Evolutionary conservation across 352 stramenopile species (phyloP).

Genomic region (Pelagophyceae sp.): DNA sequence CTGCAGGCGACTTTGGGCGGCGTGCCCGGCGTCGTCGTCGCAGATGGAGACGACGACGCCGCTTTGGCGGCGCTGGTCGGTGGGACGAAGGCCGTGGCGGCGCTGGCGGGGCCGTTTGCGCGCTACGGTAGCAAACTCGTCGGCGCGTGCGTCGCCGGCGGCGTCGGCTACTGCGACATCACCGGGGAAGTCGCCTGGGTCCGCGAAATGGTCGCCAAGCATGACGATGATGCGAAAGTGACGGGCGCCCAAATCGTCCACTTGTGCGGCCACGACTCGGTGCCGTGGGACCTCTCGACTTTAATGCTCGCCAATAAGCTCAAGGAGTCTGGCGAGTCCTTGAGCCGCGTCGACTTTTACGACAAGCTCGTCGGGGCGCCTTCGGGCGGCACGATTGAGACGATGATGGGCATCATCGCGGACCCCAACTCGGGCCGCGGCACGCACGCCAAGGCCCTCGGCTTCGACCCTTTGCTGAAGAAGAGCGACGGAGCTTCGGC

Average conservation of each 20-base stretch:
- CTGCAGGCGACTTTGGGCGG: slow-evolving; percentile 35
- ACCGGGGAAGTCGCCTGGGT: slow-evolving; percentile 76
- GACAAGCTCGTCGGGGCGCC: slow-evolving; percentile 44
- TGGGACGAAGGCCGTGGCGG: slow-evolving; percentile 61
- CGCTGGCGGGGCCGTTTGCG: slow-evolving; percentile 71
- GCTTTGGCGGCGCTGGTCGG: slow-evolving; percentile 62
- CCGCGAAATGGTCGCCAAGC: slow-evolving; percentile 61
- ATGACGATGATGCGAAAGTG: slow-evolving; percentile 44
- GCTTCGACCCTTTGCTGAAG: slow-evolving; percentile 27
- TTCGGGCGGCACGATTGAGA: slow-evolving; percentile 48
- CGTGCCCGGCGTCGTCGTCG: slow-evolving; percentile 40
- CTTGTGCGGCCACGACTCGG: slow-evolving; percentile 71
- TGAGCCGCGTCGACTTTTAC: slow-evolving; percentile 53
- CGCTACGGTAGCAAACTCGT: slow-evolving; percentile 69
- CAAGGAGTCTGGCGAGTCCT: slow-evolving; percentile 40
- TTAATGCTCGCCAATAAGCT: slow-evolving; percentile 61
- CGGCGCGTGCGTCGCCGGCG: slow-evolving; percentile 65
- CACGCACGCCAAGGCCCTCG: slow-evolving; percentile 15
- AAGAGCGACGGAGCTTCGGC: not conserved
- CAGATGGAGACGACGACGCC: slow-evolving; percentile 47
- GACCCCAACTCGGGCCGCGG: slow-evolving; percentile 3
- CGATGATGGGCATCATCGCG: slow-evolving; percentile 28
- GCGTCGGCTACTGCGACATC: slow-evolving; percentile 79
- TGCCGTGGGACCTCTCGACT: slow-evolving; percentile 34
- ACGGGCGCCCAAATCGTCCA: slow-evolving; percentile 67